Percentiles rank a stretch among this genome's conserved stretches.
Conservation (phyloP, 2,329 filamentous ascomycete genomes). For the Botrytis medusae region DNA sequence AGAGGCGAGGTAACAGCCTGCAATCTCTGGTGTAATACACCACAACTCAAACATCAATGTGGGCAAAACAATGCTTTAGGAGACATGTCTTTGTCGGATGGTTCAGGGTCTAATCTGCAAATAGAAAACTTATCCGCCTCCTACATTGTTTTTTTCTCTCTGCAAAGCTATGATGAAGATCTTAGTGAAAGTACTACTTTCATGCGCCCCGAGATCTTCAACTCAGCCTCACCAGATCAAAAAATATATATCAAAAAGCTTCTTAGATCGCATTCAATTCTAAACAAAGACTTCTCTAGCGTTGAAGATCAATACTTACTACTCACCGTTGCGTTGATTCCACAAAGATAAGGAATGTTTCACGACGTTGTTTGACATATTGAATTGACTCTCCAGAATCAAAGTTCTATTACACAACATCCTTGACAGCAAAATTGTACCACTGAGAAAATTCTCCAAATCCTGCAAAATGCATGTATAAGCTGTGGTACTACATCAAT, state of each 20-base stretch:
- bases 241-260: neutral
- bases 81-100: neutral
- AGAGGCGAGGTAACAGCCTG: neutral
- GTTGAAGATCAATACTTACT: neutral
- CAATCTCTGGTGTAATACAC: neutral
- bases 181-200: neutral
- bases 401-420: neutral
- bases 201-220: neutral
- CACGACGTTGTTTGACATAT: slow-evolving; percentile 6
- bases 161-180: neutral
- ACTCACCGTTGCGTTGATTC: neutral
- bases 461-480: neutral
- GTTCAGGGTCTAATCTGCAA: neutral
- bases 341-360: slow-evolving; percentile 13
- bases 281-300: neutral
- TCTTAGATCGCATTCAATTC: neutral
- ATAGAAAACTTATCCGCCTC: neutral
- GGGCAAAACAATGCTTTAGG: neutral
- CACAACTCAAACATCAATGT: neutral
- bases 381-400: neutral
- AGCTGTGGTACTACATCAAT: slow-evolving; percentile 4
- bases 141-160: neutral
- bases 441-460: neutral
- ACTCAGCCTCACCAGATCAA: neutral
- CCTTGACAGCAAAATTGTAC: neutral